A percentile compares a stretch with the other conserved stretches of the same genome.
phyloP scores from a whole-genome alignment of 768 basidiomycete species.

The Tylopilus subfusipes region DNA sequence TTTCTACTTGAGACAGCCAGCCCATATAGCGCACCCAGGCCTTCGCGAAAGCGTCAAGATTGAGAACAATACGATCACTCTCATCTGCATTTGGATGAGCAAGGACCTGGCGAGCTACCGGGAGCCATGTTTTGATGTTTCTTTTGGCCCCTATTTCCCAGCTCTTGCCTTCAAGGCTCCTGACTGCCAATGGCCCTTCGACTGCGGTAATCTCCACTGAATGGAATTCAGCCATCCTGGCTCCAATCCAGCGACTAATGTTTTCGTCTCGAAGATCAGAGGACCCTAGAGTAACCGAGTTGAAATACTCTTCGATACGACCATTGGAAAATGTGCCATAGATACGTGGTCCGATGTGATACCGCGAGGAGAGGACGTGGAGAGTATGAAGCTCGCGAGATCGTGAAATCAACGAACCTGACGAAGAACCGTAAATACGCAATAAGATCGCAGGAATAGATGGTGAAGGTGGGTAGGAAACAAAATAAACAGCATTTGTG shows the following conservation, averaged over 20 bases:
- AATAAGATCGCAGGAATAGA: slow-evolving; percentile 69
- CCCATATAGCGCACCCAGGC: slow-evolving; percentile 67
- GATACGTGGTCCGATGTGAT: slow-evolving; percentile 85
- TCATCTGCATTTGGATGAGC: slow-evolving; percentile 50
- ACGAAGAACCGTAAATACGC: slow-evolving; percentile 89
- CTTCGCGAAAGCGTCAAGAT: slow-evolving; percentile 58
- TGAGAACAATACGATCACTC: slow-evolving; percentile 48
- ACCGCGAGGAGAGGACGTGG: slow-evolving; percentile 83
- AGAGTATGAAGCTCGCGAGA: slow-evolving; percentile 82
- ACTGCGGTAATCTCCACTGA: slow-evolving; percentile 79
- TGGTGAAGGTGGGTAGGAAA: slow-evolving; percentile 61
- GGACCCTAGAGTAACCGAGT: slow-evolving; percentile 76
- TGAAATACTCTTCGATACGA: slow-evolving; percentile 92
- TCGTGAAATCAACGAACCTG: slow-evolving; percentile 83
- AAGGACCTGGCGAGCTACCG: slow-evolving; percentile 70
- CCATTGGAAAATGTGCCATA: slow-evolving; percentile 97
- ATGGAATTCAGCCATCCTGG: slow-evolving; percentile 94
- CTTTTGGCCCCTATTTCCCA: slow-evolving; percentile 59
- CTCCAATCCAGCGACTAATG: slow-evolving; percentile 84
- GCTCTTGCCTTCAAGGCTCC: slow-evolving; percentile 41
- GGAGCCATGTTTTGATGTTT: slow-evolving; percentile 72
- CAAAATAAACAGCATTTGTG: slow-evolving; percentile 97
- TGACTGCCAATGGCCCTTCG: slow-evolving; percentile 40
- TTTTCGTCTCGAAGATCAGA: slow-evolving; percentile 72
- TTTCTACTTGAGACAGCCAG: slow-evolving; percentile 66